Base-by-base conservation (phyloP, 441 rosid genomes). In the Eruca vesicaria region DNA sequence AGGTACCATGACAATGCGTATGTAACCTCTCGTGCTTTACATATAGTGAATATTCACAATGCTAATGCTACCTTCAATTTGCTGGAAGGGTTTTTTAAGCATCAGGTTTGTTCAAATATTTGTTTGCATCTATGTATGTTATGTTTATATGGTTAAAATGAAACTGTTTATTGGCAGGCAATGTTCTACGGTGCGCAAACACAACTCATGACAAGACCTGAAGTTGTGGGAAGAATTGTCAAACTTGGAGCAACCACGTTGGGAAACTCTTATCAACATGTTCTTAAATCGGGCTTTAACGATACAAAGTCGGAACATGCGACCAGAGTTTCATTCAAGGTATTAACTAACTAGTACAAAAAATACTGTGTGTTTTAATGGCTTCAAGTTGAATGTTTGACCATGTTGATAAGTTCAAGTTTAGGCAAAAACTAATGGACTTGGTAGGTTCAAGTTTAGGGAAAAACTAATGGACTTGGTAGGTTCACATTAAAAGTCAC, bases 1-100 rank as follows among this genome's bases (percentile, higher is more conserved):
- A 94, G 93, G 12, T 94, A 87, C 81, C 97, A 90, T 75, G 99
- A 92, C 76, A 85, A 90, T 75, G 91, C 99, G 3, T 90, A 58
- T 64, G 87, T 80, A 33, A 71, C 97, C 29, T 92, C 96, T 69
- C 94, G 97, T 14, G 94, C 94, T 19, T 75, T 94, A 78, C 94
- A 92, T 73, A 83, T 94, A 73, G 97, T 86, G 59, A 87, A 90
- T 72, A 8, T 33, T 16, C 26, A 81, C 2, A 83, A 87, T 69
- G 41, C 87, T 36, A 84, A 80, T 52, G 87, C 83, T 57, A 88
- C 99, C 0, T 94, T 92, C 75, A 66, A 63, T 8, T 73, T 86
- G 69, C 63, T 92, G 80, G 97, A 88, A 59, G 67, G 69, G 79
- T 90, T 94, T 90, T 92, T 87, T 57, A 9, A 82, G 71, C 55